phyloP scores from a whole-genome alignment of 345 rosid species.

The Iberis pinnata region DNA sequence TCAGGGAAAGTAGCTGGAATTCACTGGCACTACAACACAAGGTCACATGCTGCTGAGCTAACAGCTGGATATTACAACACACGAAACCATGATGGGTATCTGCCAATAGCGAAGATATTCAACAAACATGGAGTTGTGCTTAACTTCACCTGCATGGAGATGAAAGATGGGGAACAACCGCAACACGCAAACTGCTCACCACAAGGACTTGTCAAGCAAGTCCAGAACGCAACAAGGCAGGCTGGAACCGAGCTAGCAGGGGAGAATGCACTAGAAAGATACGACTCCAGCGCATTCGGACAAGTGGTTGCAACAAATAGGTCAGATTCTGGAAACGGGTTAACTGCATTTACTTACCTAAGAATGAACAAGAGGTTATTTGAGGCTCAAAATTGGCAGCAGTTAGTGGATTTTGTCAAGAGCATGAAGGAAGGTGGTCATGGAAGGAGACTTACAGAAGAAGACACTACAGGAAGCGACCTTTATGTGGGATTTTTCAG shows the following conservation, averaged over 20 bases:
- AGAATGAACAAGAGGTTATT: slow-evolving; percentile 83
- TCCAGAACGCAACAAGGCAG: slow-evolving; percentile 56
- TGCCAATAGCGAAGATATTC: slow-evolving; percentile 67
- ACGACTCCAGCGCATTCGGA: slow-evolving; percentile 58
- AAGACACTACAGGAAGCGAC: slow-evolving; percentile 46
- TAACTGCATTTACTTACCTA: slow-evolving; percentile 79
- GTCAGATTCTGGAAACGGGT: slow-evolving; percentile 63
- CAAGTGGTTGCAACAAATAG: slow-evolving; percentile 74
- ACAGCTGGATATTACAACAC: slow-evolving; percentile 90
- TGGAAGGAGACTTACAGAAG: slow-evolving; percentile 41
- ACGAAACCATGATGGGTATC: slow-evolving; percentile 65
- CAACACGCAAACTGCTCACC: slow-evolving; percentile 76
- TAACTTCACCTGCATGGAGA: slow-evolving; percentile 98
- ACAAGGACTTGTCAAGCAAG: slow-evolving; percentile 80
- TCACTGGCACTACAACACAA: slow-evolving; percentile 92
- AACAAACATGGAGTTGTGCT: slow-evolving; percentile 55
- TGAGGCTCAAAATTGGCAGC: slow-evolving; percentile 75
- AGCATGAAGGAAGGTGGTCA: slow-evolving; percentile 73
- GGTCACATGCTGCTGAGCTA: slow-evolving; percentile 94
- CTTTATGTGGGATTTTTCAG: slow-evolving; percentile 60
- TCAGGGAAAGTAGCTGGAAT: slow-evolving; percentile 92
- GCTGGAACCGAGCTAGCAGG: slow-evolving; percentile 73
- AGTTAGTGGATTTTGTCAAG: slow-evolving; percentile 68
- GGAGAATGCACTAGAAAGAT: slow-evolving; percentile 87
- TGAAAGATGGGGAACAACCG: slow-evolving; percentile 74